Evolutionary conservation across 1,284 basidiomycete genomes (phyloP).

Genomic region (Puccinia coronata): DNA sequence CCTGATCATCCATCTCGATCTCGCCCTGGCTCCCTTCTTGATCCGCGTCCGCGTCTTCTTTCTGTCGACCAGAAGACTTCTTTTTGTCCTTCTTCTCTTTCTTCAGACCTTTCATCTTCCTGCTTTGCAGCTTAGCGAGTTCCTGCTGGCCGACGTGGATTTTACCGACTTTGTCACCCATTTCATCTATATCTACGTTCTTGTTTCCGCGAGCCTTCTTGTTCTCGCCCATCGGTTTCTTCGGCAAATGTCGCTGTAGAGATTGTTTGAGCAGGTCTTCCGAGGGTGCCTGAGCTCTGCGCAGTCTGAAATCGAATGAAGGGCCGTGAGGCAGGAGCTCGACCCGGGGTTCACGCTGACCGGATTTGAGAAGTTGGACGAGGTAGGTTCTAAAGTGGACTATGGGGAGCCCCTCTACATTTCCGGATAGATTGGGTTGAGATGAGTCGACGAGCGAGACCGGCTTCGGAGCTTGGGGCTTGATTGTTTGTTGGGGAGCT

Average conservation of each 20-base stretch:
- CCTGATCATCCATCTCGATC: conserved; percentile 4
- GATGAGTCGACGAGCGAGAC: conserved; percentile 56
- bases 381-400: conserved; percentile 89
- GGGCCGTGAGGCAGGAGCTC: conserved; percentile 89
- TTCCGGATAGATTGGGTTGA: conserved; percentile 58
- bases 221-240: conserved; percentile 88
- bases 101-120: conserved; percentile 89
- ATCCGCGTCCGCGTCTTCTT: conserved; percentile 6
- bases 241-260: conserved; percentile 67
- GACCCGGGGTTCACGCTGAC: conserved; percentile 74
- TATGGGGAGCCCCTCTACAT: conserved; percentile 65
- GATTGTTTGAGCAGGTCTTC: conserved; percentile 77
- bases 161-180: conserved; percentile 90
- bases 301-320: conserved; percentile 76
- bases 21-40: not conserved
- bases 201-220: conserved; percentile 69
- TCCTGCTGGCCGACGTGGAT: conserved; percentile 91
- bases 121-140: conserved; percentile 76
- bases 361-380: conserved; percentile 72
- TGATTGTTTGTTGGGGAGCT: conserved; percentile 51
- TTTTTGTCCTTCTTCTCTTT: conserved; percentile 51
- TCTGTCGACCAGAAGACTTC: not conserved
- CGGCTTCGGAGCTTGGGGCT: conserved; percentile 58
- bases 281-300: conserved; percentile 74
- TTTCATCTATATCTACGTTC: conserved; percentile 87